A percentile compares a stretch with the other conserved stretches of the same genome.
These are phyloP conservation scores for Candida sp. DNA, from an alignment of 1,139 yeast species.

Conservation along the genomic window DNA sequence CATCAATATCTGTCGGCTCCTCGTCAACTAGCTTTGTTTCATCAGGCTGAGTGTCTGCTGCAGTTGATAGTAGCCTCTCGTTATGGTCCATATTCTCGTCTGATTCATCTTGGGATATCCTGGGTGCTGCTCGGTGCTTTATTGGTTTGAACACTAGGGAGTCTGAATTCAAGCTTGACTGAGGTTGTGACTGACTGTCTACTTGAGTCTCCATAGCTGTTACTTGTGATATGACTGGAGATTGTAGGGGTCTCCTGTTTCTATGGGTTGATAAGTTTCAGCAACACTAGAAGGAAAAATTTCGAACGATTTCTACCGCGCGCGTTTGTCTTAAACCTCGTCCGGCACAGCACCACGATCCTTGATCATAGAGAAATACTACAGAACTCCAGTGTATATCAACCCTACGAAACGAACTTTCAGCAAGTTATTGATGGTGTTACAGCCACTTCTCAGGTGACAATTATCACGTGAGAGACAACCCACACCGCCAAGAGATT, in stretches of 20 bases:
- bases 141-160: not conserved
- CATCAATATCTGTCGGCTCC: not conserved
- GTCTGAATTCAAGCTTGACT: not conserved
- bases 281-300: no score
- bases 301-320: no score
- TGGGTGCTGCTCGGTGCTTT: not conserved
- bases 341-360: no score
- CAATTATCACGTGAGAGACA: no score
- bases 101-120: not conserved
- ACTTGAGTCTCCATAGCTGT: constrained; percentile 1
- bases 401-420: no score
- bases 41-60: not conserved
- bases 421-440: no score
- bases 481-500: no score
- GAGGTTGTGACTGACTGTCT: not conserved
- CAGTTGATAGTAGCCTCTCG: not conserved
- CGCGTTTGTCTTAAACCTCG: no score
- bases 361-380: no score
- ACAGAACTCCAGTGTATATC: no score
- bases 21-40: not conserved
- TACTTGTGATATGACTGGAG: not conserved
- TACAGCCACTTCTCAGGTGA: no score
- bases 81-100: not conserved
- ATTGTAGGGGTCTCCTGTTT: not conserved
- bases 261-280: no score